Evolutionary conservation across 345 rosid species (phyloP), one percentile per base, ranked within the genome.

Genomic region (Euphorbia pulcherrima): DNA sequence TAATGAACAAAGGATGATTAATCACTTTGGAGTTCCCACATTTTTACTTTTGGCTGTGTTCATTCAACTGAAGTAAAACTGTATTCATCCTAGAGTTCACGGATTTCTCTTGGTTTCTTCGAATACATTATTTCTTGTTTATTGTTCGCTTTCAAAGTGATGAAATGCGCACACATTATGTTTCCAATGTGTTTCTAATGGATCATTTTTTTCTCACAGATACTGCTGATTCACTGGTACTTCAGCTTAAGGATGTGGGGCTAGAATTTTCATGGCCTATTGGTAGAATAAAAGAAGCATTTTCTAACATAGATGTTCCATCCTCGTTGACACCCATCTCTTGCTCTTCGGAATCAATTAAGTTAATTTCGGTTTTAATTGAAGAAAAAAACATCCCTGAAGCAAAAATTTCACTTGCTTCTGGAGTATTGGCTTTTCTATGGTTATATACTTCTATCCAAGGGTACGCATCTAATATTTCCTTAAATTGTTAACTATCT

Each of bases 231-330:
- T 73, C 68, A 51, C 81, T 95, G 67, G 80, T 72, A 57, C 86
- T 95, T 57, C 79, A 75, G 74, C 85, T 89, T 61, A 82, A 85
- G 53, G 92, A 89, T 58, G 52, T 83, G 65, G 78, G 78, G 29
- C 74, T 90, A 74, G 90, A 92, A 48, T 84, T 92, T 67, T 89
- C 96, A 39, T 95, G 97, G 99, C 55, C 92, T 8, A 30, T 95
- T 60, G 63, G 67, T n/a, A 87, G 75, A 73, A 72, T 95, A 56
- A 88, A 79, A 80, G 87, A 75, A 74, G 80, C 69, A 2, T 68
- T 95, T 50, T 67, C 90, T 33, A 80, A 78, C 52, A 75, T 81
- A 57, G 69, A 75, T 58, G 72, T 73, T 74, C 75, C 83, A 20
- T 83, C 77, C 65, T 37, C 86, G 58, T 85, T 83, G 40, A 79